Evolutionary conservation across 2,329 filamentous ascomycete species (phyloP).

Genomic region (Monosporascus sp.): DNA sequence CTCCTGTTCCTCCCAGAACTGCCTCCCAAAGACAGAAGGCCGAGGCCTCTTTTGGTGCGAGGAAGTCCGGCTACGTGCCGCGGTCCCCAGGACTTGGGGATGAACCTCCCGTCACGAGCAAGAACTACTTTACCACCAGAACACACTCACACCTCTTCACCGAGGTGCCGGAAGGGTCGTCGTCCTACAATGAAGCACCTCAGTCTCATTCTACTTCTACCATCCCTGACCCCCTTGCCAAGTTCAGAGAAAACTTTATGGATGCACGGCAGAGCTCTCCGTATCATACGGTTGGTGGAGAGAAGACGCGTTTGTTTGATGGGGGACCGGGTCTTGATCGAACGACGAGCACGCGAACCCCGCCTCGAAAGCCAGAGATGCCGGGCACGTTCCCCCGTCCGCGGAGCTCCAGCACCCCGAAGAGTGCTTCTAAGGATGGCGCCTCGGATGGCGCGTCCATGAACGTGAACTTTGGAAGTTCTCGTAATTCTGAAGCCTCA

Average conservation of each 20-base stretch:
- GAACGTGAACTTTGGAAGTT: conserved; percentile 9
- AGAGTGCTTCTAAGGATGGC: conserved; percentile 8
- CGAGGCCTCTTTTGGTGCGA: conserved; percentile 49
- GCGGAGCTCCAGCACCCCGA: conserved; percentile 24
- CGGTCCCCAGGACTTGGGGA: conserved; percentile 44
- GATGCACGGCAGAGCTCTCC: conserved; percentile 54
- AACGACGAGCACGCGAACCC: conserved; percentile 41
- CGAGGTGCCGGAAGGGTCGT: conserved; percentile 16
- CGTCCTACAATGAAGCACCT: conserved; percentile 9
- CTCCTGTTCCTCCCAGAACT: conserved; percentile 41
- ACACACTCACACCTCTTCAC: conserved; percentile 24
- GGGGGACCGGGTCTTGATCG: conserved; percentile 36
- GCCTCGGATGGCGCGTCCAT: conserved; percentile 8
- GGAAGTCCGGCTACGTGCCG: conserved; percentile 45
- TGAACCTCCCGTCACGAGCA: conserved; percentile 46
- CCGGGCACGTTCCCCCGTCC: conserved; percentile 21
- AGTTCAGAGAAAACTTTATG: conserved; percentile 39
- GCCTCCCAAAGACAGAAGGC: conserved; percentile 49
- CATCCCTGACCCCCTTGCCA: conserved; percentile 42
- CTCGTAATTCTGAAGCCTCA: conserved; percentile 22
- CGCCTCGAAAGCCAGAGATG: conserved; percentile 20
- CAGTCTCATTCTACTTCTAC: conserved; percentile 9
- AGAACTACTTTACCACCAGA: conserved; percentile 43
- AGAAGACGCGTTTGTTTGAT: conserved; percentile 55
- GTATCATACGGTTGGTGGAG: conserved; percentile 51